Base-by-base conservation (phyloP, 2,329 filamentous ascomycete species). In the Trichoderma endophyticum region DNA sequence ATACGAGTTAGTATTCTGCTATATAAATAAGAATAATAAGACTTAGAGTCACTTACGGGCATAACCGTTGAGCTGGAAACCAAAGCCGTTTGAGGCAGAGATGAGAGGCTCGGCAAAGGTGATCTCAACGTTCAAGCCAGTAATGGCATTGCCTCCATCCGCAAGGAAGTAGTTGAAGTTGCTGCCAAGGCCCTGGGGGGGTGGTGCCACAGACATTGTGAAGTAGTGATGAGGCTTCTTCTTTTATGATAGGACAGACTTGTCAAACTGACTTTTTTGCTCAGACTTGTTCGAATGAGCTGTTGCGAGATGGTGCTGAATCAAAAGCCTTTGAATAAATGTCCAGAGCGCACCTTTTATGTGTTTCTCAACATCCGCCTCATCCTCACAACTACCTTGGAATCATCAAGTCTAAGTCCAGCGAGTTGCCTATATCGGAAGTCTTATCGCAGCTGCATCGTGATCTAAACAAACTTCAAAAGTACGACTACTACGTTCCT, bases 81-180 rank as follows among this genome's bases (percentile, higher is more conserved):
- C 43, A 51, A 51, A 51, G n/a, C 43, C 43, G 43, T 51, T 51
- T 11, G 43, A 51, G 9, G 43, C 43, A n/a, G 43, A 51, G 43
- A 65, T 65, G 4, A 65, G 62, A 3, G 62, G 62, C 62, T 65
- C 62, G n/a, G 62, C 62, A 4, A 65, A 65, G 30, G 62, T 65
- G 4, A 65, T 65, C 12, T 65, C 62, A 54, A 65, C 62, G 26
- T 65, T 65, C 28, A 65, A 28, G 18, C 62, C 62, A 54, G 62
- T 65, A 34, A 65, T 65, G 14, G 62, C 62, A 18, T 65, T 65
- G 12, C 62, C 62, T 65, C 62, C 62, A 65, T 65, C 62, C 5
- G 62, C 62, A 24, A 65, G 62, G 24, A 65, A 65, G 62, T 65
- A 65, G 62, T 65, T 65, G 62, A 65, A 65, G 12, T 65, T 65